A percentile compares a stretch with the other conserved stretches of the same genome.
These are phyloP conservation scores for Cochlearia excelsa DNA, from an alignment of 345 rosid species.

Conservation along the genomic window DNA sequence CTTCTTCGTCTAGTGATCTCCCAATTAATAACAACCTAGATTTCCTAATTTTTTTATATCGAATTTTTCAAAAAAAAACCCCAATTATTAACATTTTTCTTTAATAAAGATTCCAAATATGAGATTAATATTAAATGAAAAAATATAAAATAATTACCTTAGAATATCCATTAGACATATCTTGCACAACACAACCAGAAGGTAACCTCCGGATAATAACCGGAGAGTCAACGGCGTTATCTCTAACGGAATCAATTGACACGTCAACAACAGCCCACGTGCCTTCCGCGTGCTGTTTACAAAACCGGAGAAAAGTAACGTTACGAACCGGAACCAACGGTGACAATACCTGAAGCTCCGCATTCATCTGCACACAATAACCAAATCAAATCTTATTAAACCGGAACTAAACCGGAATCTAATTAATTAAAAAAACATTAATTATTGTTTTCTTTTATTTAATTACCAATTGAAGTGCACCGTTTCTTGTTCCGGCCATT, in stretches of 20 bases:
- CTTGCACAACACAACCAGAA: conserved; percentile 94
- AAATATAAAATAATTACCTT: conserved; percentile 46
- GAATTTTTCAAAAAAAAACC: conserved; percentile 20
- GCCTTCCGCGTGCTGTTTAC: conserved; percentile 67
- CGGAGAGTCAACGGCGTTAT: conserved; percentile 40
- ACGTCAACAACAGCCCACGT: conserved; percentile 84
- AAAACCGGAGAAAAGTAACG: conserved; percentile 61
- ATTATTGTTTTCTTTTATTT: background rate
- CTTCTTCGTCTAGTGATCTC: conserved; percentile 36
- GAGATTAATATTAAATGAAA: background rate
- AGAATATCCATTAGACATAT: conserved; percentile 92
- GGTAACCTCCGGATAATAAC: conserved; percentile 73
- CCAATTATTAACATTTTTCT: background rate
- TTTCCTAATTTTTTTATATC: conserved; percentile 27
- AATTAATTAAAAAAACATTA: background rate
- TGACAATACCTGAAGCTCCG: conserved; percentile 70
- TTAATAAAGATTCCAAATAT: conserved; percentile 24
- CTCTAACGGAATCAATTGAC: conserved; percentile 46
- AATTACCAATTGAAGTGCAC: conserved; percentile 65
- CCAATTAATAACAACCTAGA: conserved; percentile 37
- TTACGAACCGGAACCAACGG: conserved; percentile 64
- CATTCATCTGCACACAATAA: conserved; percentile 44
- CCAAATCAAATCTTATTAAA: too few species aligned
- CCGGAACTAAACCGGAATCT: conserved; percentile 5
- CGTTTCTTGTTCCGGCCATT: conserved; percentile 48